Percentiles rank a stretch among this genome's conserved stretches.
phyloP scores from a whole-genome alignment of 2,329 filamentous ascomycete species.

The Colletotrichum sp. region DNA sequence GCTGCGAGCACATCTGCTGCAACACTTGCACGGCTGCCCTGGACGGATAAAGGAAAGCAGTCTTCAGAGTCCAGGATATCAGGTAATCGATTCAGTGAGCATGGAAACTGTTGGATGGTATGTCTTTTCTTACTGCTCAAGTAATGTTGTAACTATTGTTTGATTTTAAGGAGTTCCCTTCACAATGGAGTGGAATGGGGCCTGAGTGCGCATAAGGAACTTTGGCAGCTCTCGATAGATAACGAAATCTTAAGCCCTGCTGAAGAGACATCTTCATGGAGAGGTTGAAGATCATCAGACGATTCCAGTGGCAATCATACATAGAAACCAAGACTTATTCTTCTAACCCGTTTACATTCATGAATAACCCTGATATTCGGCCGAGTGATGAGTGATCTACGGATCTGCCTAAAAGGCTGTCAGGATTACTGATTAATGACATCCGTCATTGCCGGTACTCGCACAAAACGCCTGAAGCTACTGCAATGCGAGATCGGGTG shows the following conservation, averaged over 20 bases:
- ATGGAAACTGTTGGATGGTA: neutral
- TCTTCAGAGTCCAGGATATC: neutral
- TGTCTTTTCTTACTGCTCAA: neutral
- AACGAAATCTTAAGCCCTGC: neutral
- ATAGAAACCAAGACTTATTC: neutral
- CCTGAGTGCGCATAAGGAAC: neutral
- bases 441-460: neutral
- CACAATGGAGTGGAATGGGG: neutral
- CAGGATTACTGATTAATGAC: neutral
- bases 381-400: neutral
- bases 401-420: neutral
- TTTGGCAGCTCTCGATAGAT: neutral
- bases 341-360: neutral
- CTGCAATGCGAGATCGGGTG: neutral
- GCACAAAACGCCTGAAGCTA: neutral
- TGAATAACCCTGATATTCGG: neutral
- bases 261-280: neutral
- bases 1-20: conserved; percentile 61
- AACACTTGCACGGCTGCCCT: conserved; percentile 49
- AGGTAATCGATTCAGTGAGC: neutral
- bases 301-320: neutral
- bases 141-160: neutral
- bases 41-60: neutral
- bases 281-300: neutral
- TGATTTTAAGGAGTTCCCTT: neutral